Evolutionary conservation across 2,329 filamentous ascomycete genomes (phyloP).

Genomic region (Raffaelea ambrosiae): DNA sequence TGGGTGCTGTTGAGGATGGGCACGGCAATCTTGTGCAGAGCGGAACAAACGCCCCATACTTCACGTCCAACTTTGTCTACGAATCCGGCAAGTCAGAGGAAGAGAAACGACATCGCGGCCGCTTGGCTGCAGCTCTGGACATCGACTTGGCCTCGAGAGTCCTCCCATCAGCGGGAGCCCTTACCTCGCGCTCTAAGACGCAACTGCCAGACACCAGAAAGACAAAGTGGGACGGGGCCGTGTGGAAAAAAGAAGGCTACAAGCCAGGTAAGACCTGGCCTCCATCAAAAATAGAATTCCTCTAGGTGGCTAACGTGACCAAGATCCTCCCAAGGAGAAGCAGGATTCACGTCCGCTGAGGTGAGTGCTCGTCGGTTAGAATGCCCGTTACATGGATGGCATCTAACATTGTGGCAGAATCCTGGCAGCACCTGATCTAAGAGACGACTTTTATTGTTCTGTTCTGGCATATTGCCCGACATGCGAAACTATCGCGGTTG

Average conservation of each 20-base stretch:
- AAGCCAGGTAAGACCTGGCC: conserved; percentile 11
- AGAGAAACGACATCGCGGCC: conserved; percentile 62
- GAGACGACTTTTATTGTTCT: conserved; percentile 94
- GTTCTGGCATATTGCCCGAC: conserved; percentile 75
- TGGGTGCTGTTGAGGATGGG: conserved; percentile 51
- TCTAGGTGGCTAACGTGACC: too few relatives aligned
- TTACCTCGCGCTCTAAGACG: too few relatives aligned
- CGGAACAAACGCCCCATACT: conserved; percentile 64
- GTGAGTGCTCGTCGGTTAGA: conserved; percentile 46
- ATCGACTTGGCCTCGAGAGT: conserved; percentile 63
- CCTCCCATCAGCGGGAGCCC: conserved; percentile 26
- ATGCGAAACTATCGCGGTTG: conserved; percentile 71
- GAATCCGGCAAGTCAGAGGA: conserved; percentile 39
- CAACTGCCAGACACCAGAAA: conserved; percentile 12
- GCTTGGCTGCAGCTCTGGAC: conserved; percentile 73
- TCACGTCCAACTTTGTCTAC: conserved; percentile 40
- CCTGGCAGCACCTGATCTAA: conserved; percentile 78
- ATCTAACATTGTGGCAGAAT: conserved; percentile 61
- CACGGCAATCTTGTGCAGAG: conserved; percentile 57
- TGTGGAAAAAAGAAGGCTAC: conserved; percentile 25
- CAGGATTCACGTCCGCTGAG: conserved; percentile 52
- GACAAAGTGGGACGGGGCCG: conserved; percentile 32
- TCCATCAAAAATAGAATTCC: too few relatives aligned
- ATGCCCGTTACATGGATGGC: too few relatives aligned
- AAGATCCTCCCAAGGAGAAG: conserved; percentile 5